Evolutionary conservation across 1,284 basidiomycete species (phyloP).

Genomic region (Trichosporon asahii): DNA sequence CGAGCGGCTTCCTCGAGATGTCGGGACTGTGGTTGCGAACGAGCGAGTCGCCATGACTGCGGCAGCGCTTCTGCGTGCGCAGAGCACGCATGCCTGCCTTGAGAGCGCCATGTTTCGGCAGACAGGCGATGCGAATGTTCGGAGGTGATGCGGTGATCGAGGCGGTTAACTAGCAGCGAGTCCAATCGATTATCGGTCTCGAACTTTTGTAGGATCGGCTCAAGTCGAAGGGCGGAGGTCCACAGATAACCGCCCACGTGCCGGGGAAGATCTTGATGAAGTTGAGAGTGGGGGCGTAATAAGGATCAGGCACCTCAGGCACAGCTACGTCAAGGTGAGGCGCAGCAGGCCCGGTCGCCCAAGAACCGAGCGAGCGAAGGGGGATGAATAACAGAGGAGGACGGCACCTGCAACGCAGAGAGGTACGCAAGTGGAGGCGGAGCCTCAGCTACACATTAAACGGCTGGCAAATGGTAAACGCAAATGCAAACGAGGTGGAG

Average conservation of each 20-base stretch:
- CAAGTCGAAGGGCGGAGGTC: neutral
- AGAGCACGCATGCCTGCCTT: neutral
- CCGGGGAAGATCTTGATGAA: neutral
- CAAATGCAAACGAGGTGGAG: neutral
- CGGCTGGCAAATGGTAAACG: neutral
- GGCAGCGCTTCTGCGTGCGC: neutral
- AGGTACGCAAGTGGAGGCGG: neutral
- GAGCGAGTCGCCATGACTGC: neutral
- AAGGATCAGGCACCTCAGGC: neutral
- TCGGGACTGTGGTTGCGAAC: neutral
- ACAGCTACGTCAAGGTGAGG: neutral
- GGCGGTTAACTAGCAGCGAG: too few species aligned
- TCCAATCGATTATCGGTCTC: too few species aligned
- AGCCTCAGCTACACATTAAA: neutral
- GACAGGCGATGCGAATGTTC: too few species aligned
- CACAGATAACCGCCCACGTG: neutral
- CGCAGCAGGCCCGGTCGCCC: neutral
- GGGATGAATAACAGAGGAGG: neutral
- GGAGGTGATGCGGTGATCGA: too few species aligned
- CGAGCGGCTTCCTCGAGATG: neutral
- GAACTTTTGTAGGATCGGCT: too few species aligned
- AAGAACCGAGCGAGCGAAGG: neutral
- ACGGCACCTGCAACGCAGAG: neutral
- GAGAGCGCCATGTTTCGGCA: neutral
- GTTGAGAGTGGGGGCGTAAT: neutral